These are phyloP conservation scores for Lactuca sativa DNA, from an alignment of 129 eudicot genomes.

Conservation along the genomic window DNA sequence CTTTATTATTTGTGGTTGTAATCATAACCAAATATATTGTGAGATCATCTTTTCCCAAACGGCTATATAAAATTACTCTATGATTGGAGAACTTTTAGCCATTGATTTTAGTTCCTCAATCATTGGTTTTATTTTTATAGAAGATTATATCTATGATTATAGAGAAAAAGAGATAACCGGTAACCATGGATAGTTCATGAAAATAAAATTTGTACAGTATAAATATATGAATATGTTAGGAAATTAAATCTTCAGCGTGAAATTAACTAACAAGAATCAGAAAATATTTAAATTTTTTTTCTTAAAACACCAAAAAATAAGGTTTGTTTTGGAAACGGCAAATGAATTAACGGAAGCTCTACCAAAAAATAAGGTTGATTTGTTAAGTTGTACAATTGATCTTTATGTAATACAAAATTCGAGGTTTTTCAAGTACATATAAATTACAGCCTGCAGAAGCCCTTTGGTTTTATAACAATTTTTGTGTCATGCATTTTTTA, in stretches of 20 bases:
- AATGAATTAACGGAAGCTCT: no score
- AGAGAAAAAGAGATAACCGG: background rate
- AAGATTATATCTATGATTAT: background rate
- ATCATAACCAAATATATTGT: conserved; percentile 35
- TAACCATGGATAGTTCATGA: background rate
- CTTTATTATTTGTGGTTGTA: conserved; percentile 20
- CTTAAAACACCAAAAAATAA: background rate
- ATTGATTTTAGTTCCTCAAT: conserved; percentile 42
- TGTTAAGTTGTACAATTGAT: background rate
- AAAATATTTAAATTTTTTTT: no score
- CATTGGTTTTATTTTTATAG: conserved; percentile 26
- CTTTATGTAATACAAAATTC: no score
- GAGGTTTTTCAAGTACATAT: no score
- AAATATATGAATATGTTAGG: no score
- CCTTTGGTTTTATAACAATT: no score
- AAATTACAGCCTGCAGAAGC: no score
- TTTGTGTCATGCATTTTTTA: no score
- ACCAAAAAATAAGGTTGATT: background rate
- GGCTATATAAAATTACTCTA: conserved; percentile 38
- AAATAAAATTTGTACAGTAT: no score
- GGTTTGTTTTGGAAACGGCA: no score
- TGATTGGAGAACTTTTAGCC: conserved; percentile 42
- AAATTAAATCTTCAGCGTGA: no score
- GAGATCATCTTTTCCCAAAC: conserved; percentile 28
- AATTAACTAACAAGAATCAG: no score